Percentiles rank a stretch among this genome's conserved stretches.
These are phyloP conservation scores for Tuber microsphaerosporum DNA, from an alignment of 495 filamentous ascomycete genomes.

Conservation along the genomic window DNA sequence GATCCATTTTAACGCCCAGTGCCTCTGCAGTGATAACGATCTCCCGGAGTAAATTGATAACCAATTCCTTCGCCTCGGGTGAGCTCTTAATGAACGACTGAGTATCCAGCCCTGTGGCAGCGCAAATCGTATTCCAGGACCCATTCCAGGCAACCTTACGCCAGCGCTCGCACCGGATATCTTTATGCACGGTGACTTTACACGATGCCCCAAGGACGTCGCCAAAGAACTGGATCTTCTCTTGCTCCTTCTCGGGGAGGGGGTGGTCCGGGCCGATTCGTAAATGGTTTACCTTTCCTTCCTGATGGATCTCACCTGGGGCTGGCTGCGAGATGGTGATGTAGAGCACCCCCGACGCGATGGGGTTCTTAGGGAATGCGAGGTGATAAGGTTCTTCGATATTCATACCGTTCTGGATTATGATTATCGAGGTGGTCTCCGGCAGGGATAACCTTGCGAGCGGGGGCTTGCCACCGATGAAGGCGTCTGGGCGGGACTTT, in stretches of 20 bases:
- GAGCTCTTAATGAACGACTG: conserved; percentile 41
- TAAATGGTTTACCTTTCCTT: conserved; percentile 43
- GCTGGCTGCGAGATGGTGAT: conserved; percentile 48
- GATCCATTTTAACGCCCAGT: conserved; percentile 10
- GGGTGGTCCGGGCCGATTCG: conserved; percentile 46
- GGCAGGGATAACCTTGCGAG: conserved; percentile 51
- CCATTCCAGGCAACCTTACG: conserved; percentile 51
- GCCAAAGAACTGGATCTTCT: conserved; percentile 40
- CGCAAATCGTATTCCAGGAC: conserved; percentile 47
- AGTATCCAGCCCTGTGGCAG: conserved; percentile 50
- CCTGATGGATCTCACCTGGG: conserved; percentile 48
- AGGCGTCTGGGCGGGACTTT: conserved; percentile 50
- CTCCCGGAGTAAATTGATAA: conserved; percentile 46
- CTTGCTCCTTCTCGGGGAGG: conserved; percentile 18
- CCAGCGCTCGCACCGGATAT: conserved; percentile 48
- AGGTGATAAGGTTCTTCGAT: conserved; percentile 53
- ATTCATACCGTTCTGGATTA: conserved; percentile 59
- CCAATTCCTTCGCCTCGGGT: conserved; percentile 44
- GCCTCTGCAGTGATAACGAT: conserved; percentile 38
- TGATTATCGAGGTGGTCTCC: conserved; percentile 49
- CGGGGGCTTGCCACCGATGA: conserved; percentile 44
- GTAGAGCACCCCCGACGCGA: conserved; percentile 52
- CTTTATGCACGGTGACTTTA: conserved; percentile 34
- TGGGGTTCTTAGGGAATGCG: conserved; percentile 49
- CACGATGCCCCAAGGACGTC: conserved; percentile 44